These are phyloP conservation scores for Chytriomyces sp. DNA, from an alignment of 192 early-diverging fungal species.

Conservation along the genomic window DNA sequence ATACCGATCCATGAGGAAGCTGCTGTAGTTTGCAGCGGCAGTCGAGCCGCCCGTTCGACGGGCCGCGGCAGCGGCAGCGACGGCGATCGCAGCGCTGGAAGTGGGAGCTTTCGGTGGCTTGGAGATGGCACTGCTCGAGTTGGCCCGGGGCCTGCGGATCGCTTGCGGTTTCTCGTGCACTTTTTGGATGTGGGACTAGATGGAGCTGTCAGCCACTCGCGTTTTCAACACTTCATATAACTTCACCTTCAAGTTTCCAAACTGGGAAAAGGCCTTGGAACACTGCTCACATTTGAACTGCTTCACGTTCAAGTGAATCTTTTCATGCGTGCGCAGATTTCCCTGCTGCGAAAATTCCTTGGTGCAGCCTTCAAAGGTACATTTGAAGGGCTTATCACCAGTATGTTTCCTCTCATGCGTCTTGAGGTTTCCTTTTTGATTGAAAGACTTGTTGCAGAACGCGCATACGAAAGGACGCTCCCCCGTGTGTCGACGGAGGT, in stretches of 20 bases:
- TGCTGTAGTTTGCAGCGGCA: background rate
- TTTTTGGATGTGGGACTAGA: slow-evolving; percentile 27
- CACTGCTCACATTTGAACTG: slow-evolving; percentile 76
- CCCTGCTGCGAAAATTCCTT: slow-evolving; percentile 82
- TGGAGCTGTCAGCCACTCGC: background rate
- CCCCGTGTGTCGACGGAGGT: slow-evolving; percentile 65
- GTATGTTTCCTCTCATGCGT: slow-evolving; percentile 60
- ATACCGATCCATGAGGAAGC: slow-evolving; percentile 6
- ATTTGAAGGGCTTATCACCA: slow-evolving; percentile 61
- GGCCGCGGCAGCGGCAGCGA: slow-evolving; percentile 2
- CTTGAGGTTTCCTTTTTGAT: slow-evolving; percentile 80
- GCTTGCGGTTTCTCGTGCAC: slow-evolving; percentile 21
- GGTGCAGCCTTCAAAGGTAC: slow-evolving; percentile 66
- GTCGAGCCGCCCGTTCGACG: background rate
- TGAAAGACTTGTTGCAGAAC: slow-evolving; percentile 74
- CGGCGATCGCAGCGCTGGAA: background rate
- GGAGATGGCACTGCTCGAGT: slow-evolving; percentile 1
- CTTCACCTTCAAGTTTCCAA: slow-evolving; percentile 59
- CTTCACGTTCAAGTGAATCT: slow-evolving; percentile 74
- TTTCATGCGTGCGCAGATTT: slow-evolving; percentile 82
- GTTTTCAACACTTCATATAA: background rate
- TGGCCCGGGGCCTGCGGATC: slow-evolving; percentile 14
- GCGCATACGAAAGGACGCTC: slow-evolving; percentile 49
- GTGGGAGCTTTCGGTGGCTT: background rate
- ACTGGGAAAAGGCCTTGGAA: slow-evolving; percentile 72